Conservation (phyloP, 306 rosid species). For the Pachyrhizus erosus region DNA sequence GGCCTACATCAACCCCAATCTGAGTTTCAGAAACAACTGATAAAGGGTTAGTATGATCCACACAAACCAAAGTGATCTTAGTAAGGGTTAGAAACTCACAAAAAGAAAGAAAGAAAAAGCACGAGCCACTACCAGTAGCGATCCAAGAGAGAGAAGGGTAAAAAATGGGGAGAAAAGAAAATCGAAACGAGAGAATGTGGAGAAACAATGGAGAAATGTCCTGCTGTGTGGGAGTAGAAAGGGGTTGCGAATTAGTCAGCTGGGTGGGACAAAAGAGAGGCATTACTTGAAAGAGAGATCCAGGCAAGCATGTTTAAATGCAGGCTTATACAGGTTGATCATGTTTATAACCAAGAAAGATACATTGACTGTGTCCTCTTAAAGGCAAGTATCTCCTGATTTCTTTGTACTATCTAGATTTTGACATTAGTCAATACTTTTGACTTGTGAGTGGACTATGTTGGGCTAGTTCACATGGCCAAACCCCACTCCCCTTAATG, state of each 20-base stretch:
- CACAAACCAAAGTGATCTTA: not conserved
- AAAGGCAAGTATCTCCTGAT: no score
- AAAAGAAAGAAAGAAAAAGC: not conserved
- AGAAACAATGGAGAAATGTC: not conserved
- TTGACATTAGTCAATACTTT: no score
- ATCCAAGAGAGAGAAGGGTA: not conserved
- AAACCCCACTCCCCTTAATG: no score
- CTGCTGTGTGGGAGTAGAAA: not conserved
- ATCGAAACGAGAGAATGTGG: not conserved
- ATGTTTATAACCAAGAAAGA: no score
- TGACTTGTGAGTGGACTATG: no score
- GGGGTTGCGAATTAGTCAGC: not conserved
- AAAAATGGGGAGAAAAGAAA: constrained; percentile 1
- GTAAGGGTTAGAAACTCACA: not conserved
- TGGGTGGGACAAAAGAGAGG: not conserved
- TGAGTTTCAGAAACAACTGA: not conserved
- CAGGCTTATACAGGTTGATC: not conserved
- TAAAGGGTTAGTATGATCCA: not conserved
- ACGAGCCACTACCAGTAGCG: not conserved
- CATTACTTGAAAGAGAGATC: not conserved
- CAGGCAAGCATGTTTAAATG: not conserved
- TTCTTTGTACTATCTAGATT: no score
- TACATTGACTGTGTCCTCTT: no score
- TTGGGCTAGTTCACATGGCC: no score
- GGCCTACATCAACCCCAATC: not conserved